Evolutionary conservation across 1,139 yeast species (phyloP).

Genomic region (Suhomyces atakaporum): DNA sequence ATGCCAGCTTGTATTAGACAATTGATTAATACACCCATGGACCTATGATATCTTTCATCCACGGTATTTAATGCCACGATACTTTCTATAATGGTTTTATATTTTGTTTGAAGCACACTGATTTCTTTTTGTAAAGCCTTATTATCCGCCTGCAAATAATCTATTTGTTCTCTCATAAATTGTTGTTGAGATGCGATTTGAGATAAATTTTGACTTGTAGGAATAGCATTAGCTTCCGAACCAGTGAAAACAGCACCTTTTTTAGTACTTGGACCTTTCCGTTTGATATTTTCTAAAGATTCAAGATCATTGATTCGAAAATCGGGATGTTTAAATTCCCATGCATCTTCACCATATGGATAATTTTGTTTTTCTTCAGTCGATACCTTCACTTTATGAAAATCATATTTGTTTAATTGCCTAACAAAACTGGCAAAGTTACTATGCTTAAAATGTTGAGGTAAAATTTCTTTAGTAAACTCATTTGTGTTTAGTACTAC

Average conservation of each 20-base stretch:
- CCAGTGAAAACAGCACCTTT: conserved; percentile 20
- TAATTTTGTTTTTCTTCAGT: conserved; percentile 52
- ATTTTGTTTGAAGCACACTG: conserved; percentile 52
- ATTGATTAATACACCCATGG: conserved; percentile 51
- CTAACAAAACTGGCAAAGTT: conserved; percentile 94
- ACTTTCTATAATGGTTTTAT: conserved; percentile 64
- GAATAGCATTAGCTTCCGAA: conserved; percentile 5
- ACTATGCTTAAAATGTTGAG: conserved; percentile 84
- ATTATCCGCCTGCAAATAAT: conserved; percentile 44
- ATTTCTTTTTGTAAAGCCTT: conserved; percentile 44
- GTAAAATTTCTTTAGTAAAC: conserved; percentile 24
- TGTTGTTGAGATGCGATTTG: conserved; percentile 14
- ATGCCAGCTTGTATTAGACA: conserved; percentile 60
- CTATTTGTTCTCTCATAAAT: conserved; percentile 46
- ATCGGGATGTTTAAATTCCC: conserved; percentile 95
- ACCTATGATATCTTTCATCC: conserved; percentile 57
- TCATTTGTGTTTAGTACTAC: conserved; percentile 87
- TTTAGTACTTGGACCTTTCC: conserved; percentile 73
- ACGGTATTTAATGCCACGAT: conserved; percentile 55
- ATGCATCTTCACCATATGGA: conserved; percentile 77
- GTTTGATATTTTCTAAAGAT: conserved; percentile 72
- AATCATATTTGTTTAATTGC: conserved; percentile 76
- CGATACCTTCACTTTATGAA: conserved; percentile 50
- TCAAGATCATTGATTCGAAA: conserved; percentile 72
- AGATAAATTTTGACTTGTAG: conserved; percentile 11